These are phyloP conservation scores for Thielaviopsis musarum DNA, from an alignment of 2,329 filamentous ascomycete genomes.

Conservation along the genomic window DNA sequence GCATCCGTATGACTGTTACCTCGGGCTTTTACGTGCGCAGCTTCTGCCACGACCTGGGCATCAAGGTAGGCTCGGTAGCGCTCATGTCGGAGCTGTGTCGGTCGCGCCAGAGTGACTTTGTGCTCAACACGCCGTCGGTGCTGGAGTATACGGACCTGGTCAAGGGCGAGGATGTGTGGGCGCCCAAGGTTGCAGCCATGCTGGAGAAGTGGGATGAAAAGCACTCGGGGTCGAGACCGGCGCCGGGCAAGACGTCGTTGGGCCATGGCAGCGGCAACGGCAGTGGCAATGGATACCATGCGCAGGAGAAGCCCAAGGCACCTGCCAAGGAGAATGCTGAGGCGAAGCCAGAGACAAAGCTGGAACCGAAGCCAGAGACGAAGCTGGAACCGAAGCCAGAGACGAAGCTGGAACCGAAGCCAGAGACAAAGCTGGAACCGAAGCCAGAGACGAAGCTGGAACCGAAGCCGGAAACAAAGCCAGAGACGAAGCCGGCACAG, in stretches of 20 bases:
- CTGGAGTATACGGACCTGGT: constrained; percentile 63
- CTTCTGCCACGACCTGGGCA: constrained; percentile 79
- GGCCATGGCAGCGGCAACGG: not conserved
- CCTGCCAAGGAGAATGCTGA: not conserved
- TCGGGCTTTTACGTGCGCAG: constrained; percentile 95
- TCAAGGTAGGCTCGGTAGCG: constrained; percentile 62
- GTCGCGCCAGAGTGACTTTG: constrained; percentile 66
- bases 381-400: not conserved
- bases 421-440: constrained; percentile 13
- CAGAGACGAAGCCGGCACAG: constrained; percentile 14
- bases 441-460: not conserved
- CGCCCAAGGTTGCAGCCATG: constrained; percentile 45
- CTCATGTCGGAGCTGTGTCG: constrained; percentile 76
- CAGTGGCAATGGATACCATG: not conserved
- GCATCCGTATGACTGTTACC: constrained; percentile 78
- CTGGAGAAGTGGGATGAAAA: constrained; percentile 24
- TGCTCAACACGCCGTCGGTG: constrained; percentile 51
- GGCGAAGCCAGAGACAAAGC: not conserved
- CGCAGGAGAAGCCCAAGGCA: not conserved
- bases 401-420: no score
- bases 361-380: not conserved
- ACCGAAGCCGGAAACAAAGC: constrained; percentile 11
- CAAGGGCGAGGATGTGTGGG: constrained; percentile 69
- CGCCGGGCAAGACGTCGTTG: constrained; percentile 2
- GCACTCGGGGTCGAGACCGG: constrained; percentile 4